Evolutionary conservation across 2,329 filamentous ascomycete genomes (phyloP).

Genomic region (Geosmithia flava): DNA sequence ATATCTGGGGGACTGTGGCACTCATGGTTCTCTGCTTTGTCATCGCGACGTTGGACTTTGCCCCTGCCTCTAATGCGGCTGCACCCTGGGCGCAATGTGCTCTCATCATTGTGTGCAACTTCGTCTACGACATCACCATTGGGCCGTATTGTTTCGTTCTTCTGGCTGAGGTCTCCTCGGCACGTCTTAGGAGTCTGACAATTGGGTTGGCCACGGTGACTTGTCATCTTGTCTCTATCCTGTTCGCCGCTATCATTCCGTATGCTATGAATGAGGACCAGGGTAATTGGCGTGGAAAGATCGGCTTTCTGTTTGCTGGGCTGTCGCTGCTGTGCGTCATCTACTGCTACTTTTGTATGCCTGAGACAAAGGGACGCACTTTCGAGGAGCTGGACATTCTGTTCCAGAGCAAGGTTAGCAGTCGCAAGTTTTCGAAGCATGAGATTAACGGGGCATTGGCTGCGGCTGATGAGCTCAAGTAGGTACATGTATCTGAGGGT

Average conservation of each 20-base stretch:
- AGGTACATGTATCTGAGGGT: no score
- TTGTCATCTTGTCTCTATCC: not conserved
- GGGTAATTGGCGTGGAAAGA: slow-evolving; percentile 3
- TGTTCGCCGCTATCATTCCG: not conserved
- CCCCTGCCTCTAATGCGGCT: not conserved
- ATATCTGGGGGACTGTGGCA: not conserved
- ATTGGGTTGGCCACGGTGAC: not conserved
- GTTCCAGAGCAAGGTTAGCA: slow-evolving; percentile 31
- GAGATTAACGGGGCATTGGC: not conserved
- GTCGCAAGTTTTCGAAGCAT: slow-evolving; percentile 22
- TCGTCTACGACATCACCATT: not conserved
- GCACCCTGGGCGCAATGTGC: not conserved
- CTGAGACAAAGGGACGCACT: slow-evolving; percentile 27
- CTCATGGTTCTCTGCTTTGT: not conserved
- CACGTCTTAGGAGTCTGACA: not conserved
- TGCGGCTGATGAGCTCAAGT: not conserved
- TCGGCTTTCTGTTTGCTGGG: slow-evolving; percentile 4
- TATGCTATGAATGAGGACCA: slow-evolving; percentile 3
- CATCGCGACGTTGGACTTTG: not conserved
- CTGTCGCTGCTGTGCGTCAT: not conserved
- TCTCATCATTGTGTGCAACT: not conserved
- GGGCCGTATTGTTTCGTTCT: not conserved
- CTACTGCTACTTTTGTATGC: slow-evolving; percentile 16
- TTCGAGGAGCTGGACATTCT: slow-evolving; percentile 30
- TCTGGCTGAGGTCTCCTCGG: not conserved